Conservation (phyloP, 345 rosid genomes). For the Arabidopsis suecica region DNA sequence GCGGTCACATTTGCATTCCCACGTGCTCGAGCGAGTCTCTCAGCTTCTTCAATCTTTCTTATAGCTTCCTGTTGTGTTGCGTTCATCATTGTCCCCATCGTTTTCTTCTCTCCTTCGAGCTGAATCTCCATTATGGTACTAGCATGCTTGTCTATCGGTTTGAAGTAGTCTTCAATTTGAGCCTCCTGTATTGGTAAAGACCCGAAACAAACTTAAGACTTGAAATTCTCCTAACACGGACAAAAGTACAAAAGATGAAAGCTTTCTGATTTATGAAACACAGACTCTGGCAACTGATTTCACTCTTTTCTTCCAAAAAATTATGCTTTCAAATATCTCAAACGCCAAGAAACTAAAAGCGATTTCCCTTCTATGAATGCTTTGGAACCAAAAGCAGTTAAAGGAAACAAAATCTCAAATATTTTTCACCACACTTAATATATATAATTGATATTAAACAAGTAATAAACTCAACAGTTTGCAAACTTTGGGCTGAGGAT, state of each 20-base stretch:
- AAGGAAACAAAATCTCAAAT: slow-evolving; percentile 2
- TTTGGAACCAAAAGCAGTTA: slow-evolving; percentile 3
- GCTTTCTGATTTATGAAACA: background rate
- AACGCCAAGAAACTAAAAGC: background rate
- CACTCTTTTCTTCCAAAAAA: background rate
- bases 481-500: background rate
- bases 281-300: slow-evolving; percentile 1
- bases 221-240: background rate
- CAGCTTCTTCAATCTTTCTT: slow-evolving; percentile 63
- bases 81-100: slow-evolving; percentile 69
- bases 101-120: slow-evolving; percentile 83
- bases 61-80: slow-evolving; percentile 67
- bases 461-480: background rate
- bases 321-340: background rate
- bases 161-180: slow-evolving; percentile 77
- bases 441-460: background rate
- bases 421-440: background rate
- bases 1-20: slow-evolving; percentile 29
- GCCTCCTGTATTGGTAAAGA: slow-evolving; percentile 62
- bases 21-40: slow-evolving; percentile 47
- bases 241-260: slow-evolving; percentile 11
- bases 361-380: background rate
- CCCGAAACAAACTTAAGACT: slow-evolving; percentile 1
- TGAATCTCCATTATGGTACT: slow-evolving; percentile 77
- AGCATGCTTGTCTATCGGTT: slow-evolving; percentile 86